A percentile compares a stretch with the other conserved stretches of the same genome.
Evolutionary conservation across 345 rosid species (phyloP).

Genomic region (Eucalyptus guilfoylei): DNA sequence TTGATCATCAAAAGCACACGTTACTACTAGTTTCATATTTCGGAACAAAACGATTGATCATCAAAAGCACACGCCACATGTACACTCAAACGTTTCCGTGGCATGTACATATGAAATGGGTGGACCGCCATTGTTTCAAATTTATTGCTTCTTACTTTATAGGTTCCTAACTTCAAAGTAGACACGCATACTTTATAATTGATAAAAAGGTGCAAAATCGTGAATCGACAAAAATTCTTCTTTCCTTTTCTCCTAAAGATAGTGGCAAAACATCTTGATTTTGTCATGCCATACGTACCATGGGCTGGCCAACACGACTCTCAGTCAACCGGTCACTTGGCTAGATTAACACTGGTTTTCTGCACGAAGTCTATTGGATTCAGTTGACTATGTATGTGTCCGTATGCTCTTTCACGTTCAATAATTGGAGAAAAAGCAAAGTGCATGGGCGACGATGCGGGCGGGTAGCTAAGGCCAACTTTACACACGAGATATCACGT

Average conservation of each 20-base stretch:
- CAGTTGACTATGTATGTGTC: neutral
- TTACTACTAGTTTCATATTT: neutral
- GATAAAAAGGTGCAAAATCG: neutral
- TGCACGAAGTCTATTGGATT: neutral
- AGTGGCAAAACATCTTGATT: neutral
- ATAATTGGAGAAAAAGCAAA: neutral
- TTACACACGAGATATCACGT: neutral
- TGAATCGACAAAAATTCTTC: neutral
- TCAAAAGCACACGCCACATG: neutral
- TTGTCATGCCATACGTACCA: neutral
- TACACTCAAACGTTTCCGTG: accelerated
- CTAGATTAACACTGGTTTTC: neutral
- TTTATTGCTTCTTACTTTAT: neutral
- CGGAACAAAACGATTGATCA: accelerated
- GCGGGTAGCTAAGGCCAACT: neutral
- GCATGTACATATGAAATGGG: accelerated
- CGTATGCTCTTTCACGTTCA: neutral
- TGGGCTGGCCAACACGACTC: neutral
- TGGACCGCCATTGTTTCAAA: neutral
- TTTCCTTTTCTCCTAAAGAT: neutral
- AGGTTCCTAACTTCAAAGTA: neutral
- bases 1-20: no score
- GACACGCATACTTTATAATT: neutral
- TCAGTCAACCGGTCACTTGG: neutral
- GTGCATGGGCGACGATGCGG: neutral